Percentiles rank a stretch among this genome's conserved stretches.
Evolutionary conservation across 768 basidiomycete genomes (phyloP).

Genomic region (Leucogyrophana mollusca): DNA sequence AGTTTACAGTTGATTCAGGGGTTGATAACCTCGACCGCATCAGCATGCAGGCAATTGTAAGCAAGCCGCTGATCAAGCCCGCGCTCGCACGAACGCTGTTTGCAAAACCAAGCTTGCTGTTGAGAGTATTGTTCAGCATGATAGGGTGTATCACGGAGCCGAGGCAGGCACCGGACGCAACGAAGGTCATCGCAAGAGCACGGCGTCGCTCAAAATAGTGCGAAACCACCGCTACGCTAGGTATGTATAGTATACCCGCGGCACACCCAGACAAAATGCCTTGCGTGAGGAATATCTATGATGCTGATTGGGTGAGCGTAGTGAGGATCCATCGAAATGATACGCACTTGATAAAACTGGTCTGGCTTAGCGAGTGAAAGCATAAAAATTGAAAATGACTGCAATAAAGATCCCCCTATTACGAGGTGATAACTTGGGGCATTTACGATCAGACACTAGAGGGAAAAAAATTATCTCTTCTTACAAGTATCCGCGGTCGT

Average conservation of each 20-base stretch:
- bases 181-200: slow-evolving; percentile 53
- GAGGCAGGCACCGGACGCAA: slow-evolving; percentile 53
- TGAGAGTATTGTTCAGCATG: slow-evolving; percentile 51
- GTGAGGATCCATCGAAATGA: neutral
- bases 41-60: slow-evolving; percentile 39
- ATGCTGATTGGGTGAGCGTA: neutral
- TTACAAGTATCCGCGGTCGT: slow-evolving; percentile 55
- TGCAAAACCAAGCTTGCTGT: slow-evolving; percentile 44
- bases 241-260: slow-evolving; percentile 47
- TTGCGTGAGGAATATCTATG: slow-evolving; percentile 50
- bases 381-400: slow-evolving; percentile 39
- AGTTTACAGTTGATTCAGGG: slow-evolving; percentile 22
- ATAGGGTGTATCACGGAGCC: slow-evolving; percentile 64
- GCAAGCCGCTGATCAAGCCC: slow-evolving; percentile 34
- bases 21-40: slow-evolving; percentile 40
- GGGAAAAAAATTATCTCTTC: slow-evolving; percentile 5
- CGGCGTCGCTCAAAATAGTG: slow-evolving; percentile 52
- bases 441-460: neutral
- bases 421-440: slow-evolving; percentile 19
- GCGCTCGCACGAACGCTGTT: slow-evolving; percentile 43
- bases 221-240: slow-evolving; percentile 45
- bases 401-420: slow-evolving; percentile 26
- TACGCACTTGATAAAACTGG: slow-evolving; percentile 41
- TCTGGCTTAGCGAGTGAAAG: slow-evolving; percentile 43
- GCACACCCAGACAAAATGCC: slow-evolving; percentile 51